A percentile compares a stretch with the other conserved stretches of the same genome.
Conservation (phyloP, 2,329 filamentous ascomycete species). For the Xylariales sp. region DNA sequence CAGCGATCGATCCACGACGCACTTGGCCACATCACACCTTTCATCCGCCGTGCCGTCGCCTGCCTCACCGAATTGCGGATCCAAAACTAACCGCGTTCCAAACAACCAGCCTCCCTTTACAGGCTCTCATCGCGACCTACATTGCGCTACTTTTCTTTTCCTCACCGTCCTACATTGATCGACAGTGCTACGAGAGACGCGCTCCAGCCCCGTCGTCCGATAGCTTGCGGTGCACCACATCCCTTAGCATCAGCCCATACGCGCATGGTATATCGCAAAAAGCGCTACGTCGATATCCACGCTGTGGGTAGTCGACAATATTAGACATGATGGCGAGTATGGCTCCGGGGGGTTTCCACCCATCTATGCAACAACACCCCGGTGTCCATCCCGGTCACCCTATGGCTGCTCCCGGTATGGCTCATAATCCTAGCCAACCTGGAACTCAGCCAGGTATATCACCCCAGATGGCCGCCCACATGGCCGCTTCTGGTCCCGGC, state of each 20-base stretch:
- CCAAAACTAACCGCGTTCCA: slow-evolving; percentile 11
- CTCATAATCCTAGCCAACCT: slow-evolving; percentile 76
- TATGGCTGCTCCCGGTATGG: slow-evolving; percentile 68
- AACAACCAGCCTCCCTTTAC: neutral
- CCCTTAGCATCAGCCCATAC: slow-evolving; percentile 35
- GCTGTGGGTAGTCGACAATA: slow-evolving; percentile 65
- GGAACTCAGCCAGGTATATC: slow-evolving; percentile 74
- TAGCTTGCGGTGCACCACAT: slow-evolving; percentile 32
- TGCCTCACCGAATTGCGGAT: slow-evolving; percentile 16
- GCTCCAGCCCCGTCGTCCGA: slow-evolving; percentile 16
- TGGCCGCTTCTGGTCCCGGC: slow-evolving; percentile 77
- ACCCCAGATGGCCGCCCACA: slow-evolving; percentile 75
- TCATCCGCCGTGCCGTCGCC: slow-evolving; percentile 10
- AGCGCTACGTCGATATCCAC: slow-evolving; percentile 67
- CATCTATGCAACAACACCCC: slow-evolving; percentile 77
- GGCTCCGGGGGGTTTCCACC: slow-evolving; percentile 73
- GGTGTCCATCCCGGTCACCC: slow-evolving; percentile 74
- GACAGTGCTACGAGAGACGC: slow-evolving; percentile 19
- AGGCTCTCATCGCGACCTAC: slow-evolving; percentile 6
- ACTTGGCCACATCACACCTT: slow-evolving; percentile 11
- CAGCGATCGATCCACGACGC: slow-evolving; percentile 8
- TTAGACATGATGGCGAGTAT: slow-evolving; percentile 77
- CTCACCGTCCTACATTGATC: neutral
- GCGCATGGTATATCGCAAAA: slow-evolving; percentile 62
- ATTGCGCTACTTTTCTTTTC: slow-evolving; percentile 12